Evolutionary conservation across 2,329 filamentous ascomycete genomes (phyloP), one percentile per base, ranked within the genome.

Genomic region (Sarocladium kiliense): DNA sequence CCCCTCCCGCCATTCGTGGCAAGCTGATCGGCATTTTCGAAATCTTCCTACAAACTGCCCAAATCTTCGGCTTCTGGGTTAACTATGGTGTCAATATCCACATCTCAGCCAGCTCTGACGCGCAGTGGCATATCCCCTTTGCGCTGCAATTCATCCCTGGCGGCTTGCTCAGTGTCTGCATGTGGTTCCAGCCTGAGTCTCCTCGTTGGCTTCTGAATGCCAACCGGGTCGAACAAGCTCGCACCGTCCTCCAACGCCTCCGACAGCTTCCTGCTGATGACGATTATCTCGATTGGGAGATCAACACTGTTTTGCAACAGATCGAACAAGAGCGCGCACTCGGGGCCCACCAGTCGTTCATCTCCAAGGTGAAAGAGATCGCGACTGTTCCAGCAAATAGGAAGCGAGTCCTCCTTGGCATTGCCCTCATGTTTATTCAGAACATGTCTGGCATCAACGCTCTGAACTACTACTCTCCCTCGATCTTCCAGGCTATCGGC

Each of bases 401-500:
- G 78, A 55, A 75, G 76, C 56, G 77, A 77, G 63, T 71, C 81
- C n/a, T 84, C 81, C 73, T 70, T 78, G 85, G 65, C 81, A 83
- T 62, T 75, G 78, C n/a, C 30, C 55, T 60, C 19, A 56, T 56
- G 41, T 39, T 61, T 27, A 57, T 61, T 26, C 59, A 60, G 26
- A 61, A 61, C 34, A 54, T 56, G 6, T 76, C 72, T 1, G 82
- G 82, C 1, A 85, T 84, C 65, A 87, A 87, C 62, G 83, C 82
- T 3, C 80, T 84, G 66, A 86, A 85, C 69, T 85, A 86, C 66
- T 85, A 82, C 64, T 76, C 74, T 0, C 83, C 84, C 0, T 83
- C 78, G 1, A 79, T 87, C n/a, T 88, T 88, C 72, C 74, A 75
- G 58, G 79, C 77, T 18, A 79, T 88, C 42, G 85, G 85, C 23